phyloP scores from a whole-genome alignment of 352 stramenopile species.

The Lagenidium giganteum region DNA sequence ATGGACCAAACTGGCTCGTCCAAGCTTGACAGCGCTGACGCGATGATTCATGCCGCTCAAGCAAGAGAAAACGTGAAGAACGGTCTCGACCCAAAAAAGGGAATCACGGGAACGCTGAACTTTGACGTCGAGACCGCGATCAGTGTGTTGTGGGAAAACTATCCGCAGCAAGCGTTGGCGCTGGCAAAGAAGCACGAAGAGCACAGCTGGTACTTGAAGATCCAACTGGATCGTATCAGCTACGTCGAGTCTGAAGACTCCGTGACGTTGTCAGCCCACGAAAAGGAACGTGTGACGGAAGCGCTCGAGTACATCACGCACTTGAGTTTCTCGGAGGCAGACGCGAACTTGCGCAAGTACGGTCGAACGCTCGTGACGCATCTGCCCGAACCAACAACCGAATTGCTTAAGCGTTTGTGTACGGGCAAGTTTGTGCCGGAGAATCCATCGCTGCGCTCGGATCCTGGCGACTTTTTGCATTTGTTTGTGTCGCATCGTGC shows the following conservation, averaged over 20 bases:
- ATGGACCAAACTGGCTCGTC: constrained; percentile 71
- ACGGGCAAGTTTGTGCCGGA: constrained; percentile 72
- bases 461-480: constrained; percentile 87
- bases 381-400: constrained; percentile 82
- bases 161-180: constrained; percentile 85
- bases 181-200: constrained; percentile 88
- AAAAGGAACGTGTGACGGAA: constrained; percentile 83
- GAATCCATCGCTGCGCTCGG: constrained; percentile 59
- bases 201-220: constrained; percentile 90
- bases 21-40: constrained; percentile 32
- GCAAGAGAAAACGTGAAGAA: constrained; percentile 1
- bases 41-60: constrained; percentile 11
- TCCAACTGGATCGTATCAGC: constrained; percentile 89
- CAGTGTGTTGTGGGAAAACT: constrained; percentile 90
- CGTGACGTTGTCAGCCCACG: constrained; percentile 50
- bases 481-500: constrained; percentile 89
- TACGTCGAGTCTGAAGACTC: constrained; percentile 81
- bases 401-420: constrained; percentile 88
- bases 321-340: constrained; percentile 78
- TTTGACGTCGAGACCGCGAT: constrained; percentile 93
- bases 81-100: background rate
- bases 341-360: constrained; percentile 85
- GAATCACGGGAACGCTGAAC: constrained; percentile 43
- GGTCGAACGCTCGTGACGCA: constrained; percentile 86
- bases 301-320: constrained; percentile 89